phyloP scores from a whole-genome alignment of 208 protist species.

The Acanthamoeba polyphaga region DNA sequence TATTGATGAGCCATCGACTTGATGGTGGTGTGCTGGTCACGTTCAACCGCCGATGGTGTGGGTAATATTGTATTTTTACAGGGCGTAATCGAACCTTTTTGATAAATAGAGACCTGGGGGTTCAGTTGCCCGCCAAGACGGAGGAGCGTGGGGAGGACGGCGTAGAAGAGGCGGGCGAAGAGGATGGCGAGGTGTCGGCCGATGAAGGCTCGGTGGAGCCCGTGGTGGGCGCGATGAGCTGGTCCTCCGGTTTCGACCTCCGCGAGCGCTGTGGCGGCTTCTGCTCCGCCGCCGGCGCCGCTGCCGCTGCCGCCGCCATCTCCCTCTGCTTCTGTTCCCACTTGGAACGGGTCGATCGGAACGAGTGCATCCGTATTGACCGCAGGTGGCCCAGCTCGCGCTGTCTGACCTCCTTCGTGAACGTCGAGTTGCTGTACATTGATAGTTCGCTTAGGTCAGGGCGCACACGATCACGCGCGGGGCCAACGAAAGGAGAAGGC shows the following conservation, averaged over 20 bases:
- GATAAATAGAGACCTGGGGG: too few relatives aligned
- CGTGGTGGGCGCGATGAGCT: neutral
- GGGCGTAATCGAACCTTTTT: too few relatives aligned
- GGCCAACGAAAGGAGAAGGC: neutral
- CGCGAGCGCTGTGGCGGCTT: neutral
- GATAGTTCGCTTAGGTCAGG: too few relatives aligned
- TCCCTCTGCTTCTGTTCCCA: conserved; percentile 32
- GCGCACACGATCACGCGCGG: too few relatives aligned
- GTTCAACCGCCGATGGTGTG: too few relatives aligned
- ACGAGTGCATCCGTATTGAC: conserved; percentile 22
- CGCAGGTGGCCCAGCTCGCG: conserved; percentile 7
- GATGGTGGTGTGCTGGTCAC: too few relatives aligned
- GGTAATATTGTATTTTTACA: too few relatives aligned
- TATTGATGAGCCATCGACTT: too few relatives aligned
- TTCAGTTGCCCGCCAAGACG: too few relatives aligned
- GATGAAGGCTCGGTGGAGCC: neutral
- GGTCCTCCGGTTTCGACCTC: neutral
- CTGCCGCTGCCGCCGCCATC: neutral
- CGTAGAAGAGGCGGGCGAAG: neutral
- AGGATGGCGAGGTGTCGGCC: neutral
- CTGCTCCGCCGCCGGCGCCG: neutral
- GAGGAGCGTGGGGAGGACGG: neutral
- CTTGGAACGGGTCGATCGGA: conserved; percentile 32
- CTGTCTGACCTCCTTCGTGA: neutral
- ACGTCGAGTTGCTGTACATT: neutral